Evolutionary conservation across 345 rosid genomes (phyloP).

Genomic region (Eucalyptus virginea): DNA sequence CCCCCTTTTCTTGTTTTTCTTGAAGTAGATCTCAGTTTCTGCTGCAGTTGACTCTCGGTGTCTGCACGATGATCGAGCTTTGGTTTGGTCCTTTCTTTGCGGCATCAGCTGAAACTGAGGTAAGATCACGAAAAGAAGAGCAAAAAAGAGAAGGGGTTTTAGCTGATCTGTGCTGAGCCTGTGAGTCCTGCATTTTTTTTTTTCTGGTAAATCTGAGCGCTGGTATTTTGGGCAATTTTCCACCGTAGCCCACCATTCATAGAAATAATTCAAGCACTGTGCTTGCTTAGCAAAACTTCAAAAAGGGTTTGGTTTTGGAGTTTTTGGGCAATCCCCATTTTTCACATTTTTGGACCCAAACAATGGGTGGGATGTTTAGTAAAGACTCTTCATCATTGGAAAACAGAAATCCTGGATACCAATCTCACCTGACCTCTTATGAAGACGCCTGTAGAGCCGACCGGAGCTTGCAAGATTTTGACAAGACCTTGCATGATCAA

Average conservation of each 20-base stretch:
- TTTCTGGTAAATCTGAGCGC: background rate
- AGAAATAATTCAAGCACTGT: background rate
- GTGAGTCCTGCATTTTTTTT: background rate
- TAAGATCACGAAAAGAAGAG: background rate
- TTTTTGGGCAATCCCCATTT: background rate
- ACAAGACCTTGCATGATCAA: slow-evolving; percentile 27
- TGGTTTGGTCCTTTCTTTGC: background rate
- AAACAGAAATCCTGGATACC: slow-evolving; percentile 1
- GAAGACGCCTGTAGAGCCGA: slow-evolving; percentile 63
- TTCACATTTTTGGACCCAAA: background rate
- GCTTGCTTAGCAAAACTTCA: background rate
- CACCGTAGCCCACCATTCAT: background rate
- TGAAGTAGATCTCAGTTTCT: background rate
- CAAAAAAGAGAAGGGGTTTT: background rate
- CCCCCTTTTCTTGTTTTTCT: background rate
- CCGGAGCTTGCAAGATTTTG: slow-evolving; percentile 49
- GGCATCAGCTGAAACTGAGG: background rate
- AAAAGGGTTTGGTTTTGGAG: background rate
- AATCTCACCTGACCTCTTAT: slow-evolving; percentile 37
- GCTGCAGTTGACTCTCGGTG: background rate
- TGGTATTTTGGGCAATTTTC: background rate
- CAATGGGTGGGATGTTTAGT: background rate
- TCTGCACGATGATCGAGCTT: background rate
- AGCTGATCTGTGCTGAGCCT: background rate
- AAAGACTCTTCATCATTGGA: background rate